These are phyloP conservation scores for Alternaria metachromatica DNA, from an alignment of 2,329 filamentous ascomycete genomes.

Conservation along the genomic window DNA sequence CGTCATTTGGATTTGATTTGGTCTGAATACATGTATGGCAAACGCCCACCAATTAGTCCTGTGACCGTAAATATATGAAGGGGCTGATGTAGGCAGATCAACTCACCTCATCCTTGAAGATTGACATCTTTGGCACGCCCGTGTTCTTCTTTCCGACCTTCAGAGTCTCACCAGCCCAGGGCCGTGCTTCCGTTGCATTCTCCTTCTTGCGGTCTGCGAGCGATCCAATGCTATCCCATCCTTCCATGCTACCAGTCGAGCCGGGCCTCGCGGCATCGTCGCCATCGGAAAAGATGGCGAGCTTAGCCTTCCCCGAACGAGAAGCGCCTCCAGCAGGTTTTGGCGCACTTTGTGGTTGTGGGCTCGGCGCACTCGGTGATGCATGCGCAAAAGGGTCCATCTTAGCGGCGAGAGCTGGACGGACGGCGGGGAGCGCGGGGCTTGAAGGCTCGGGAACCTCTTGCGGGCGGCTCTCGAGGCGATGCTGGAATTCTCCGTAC, in stretches of 20 bases:
- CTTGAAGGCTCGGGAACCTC: conserved; percentile 73
- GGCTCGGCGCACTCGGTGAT: conserved; percentile 62
- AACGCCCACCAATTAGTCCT: conserved; percentile 85
- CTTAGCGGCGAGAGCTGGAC: conserved; percentile 85
- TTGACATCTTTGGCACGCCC: conserved; percentile 78
- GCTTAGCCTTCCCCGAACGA: conserved; percentile 77
- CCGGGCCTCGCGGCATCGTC: conserved; percentile 62
- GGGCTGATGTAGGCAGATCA: conserved; percentile 44
- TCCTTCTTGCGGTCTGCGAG: conserved; percentile 91
- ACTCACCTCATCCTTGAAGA: conserved; percentile 97
- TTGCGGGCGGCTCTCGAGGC: conserved; percentile 72
- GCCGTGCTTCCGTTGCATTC: conserved; percentile 82
- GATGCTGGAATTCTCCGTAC: conserved; percentile 87
- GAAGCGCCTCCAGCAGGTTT: conserved; percentile 57
- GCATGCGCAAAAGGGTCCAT: conserved; percentile 73
- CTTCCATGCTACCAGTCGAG: conserved; percentile 67
- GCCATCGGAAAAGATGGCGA: conserved; percentile 88
- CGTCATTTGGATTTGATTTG: conserved; percentile 46
- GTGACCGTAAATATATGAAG: conserved; percentile 47
- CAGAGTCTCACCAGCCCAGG: conserved; percentile 91
- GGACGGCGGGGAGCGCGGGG: conserved; percentile 81
- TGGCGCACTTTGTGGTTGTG: conserved; percentile 65
- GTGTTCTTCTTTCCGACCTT: conserved; percentile 84
- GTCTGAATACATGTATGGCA: conserved; percentile 60
- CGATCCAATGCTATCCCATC: conserved; percentile 92